phyloP scores from a whole-genome alignment of 352 stramenopile genomes.

The Phytophthora ohioensis region DNA sequence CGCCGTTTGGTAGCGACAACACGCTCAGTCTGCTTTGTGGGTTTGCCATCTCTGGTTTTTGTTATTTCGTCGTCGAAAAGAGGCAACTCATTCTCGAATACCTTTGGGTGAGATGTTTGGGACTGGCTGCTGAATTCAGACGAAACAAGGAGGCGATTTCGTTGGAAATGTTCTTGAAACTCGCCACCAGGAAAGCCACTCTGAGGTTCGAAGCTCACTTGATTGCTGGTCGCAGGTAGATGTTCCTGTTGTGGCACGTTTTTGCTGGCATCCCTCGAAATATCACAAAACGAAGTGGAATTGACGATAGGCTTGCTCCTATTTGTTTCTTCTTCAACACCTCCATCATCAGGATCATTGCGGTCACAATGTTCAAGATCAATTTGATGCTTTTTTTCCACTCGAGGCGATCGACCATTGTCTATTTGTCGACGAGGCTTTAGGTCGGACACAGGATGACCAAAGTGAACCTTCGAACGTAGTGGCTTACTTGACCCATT shows the following conservation, averaged over 20 bases:
- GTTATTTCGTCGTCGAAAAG: conserved; percentile 29
- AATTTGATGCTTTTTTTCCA: not conserved
- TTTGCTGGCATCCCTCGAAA: not conserved
- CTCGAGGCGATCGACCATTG: not conserved
- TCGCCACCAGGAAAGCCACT: not conserved
- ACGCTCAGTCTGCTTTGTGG: not conserved
- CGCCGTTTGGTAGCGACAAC: not conserved
- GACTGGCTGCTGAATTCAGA: not conserved
- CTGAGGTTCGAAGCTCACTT: not conserved
- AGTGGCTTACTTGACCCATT: not conserved
- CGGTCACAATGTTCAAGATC: not conserved
- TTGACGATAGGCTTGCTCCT: not conserved
- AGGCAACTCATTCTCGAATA: conserved; percentile 17
- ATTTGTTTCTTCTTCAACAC: not conserved
- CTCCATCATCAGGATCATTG: not conserved
- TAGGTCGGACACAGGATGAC: not conserved
- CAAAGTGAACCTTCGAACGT: not conserved
- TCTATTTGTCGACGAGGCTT: not conserved
- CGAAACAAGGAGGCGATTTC: not conserved
- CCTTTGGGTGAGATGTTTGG: not conserved
- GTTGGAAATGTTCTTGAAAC: not conserved
- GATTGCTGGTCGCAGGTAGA: not conserved
- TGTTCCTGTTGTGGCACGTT: not conserved
- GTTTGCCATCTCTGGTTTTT: not conserved
- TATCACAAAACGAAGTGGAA: not conserved